phyloP scores from a whole-genome alignment of 495 filamentous ascomycete species.

The Penicillium alfredii region DNA sequence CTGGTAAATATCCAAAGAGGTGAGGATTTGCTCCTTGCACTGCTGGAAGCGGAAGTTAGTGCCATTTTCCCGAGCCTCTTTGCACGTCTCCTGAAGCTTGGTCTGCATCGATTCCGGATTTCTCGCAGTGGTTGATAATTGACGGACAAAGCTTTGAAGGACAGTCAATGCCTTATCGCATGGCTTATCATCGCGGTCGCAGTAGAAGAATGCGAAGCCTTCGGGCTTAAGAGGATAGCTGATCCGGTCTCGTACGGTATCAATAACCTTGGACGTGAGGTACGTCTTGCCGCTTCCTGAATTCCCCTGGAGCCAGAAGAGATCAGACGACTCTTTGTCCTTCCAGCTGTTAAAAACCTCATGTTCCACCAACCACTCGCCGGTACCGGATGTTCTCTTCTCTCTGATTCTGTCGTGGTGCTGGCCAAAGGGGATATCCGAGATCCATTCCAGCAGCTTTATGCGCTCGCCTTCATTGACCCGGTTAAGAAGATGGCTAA shows the following conservation, averaged over 20 bases:
- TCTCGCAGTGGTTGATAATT: constrained; percentile 24
- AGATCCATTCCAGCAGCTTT: constrained; percentile 19
- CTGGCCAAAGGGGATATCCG: constrained; percentile 16
- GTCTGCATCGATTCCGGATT: constrained; percentile 10
- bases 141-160: constrained; percentile 32
- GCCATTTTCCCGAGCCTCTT: constrained; percentile 9
- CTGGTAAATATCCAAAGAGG: constrained; percentile 7
- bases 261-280: constrained; percentile 31
- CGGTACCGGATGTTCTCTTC: constrained; percentile 12
- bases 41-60: constrained; percentile 13
- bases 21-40: constrained; percentile 20
- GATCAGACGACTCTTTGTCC: constrained; percentile 4
- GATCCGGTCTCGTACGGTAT: constrained; percentile 14
- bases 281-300: constrained; percentile 34
- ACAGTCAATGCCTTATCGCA: constrained; percentile 26
- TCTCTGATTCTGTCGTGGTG: constrained; percentile 14
- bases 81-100: constrained; percentile 7
- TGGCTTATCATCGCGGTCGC: constrained; percentile 24
- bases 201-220: constrained; percentile 41
- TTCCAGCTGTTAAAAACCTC: constrained; percentile 13
- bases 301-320: constrained; percentile 23
- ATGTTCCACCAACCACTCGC: constrained; percentile 15
- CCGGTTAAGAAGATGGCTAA: constrained; percentile 3
- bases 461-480: constrained; percentile 10
- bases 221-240: constrained; percentile 12